Conservation (phyloP, 495 filamentous ascomycete genomes). For the Xylaria grammica region DNA sequence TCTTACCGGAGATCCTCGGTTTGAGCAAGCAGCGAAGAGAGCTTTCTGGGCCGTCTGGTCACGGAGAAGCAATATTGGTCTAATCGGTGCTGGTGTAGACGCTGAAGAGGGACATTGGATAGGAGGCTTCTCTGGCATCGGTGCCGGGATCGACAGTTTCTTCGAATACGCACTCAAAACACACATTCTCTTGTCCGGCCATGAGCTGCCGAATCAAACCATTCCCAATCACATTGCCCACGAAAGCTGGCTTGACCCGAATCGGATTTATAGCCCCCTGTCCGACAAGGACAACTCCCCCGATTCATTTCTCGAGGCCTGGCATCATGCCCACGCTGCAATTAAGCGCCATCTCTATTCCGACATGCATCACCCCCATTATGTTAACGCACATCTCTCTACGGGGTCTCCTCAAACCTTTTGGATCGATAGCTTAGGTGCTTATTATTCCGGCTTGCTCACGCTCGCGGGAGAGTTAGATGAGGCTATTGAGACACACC, state of each 20-base stretch:
- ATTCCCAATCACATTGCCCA: conserved; percentile 33
- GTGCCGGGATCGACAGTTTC: conserved; percentile 95
- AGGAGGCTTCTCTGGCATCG: conserved; percentile 84
- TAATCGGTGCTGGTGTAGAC: conserved; percentile 93
- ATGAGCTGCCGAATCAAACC: conserved; percentile 58
- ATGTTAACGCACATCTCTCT: conserved; percentile 84
- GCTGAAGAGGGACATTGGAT: conserved; percentile 92
- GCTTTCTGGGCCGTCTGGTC: conserved; percentile 97
- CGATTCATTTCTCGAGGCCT: conserved; percentile 78
- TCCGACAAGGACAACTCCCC: conserved; percentile 70
- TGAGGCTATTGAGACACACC: conserved; percentile 85
- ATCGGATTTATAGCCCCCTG: conserved; percentile 62
- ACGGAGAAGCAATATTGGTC: conserved; percentile 78
- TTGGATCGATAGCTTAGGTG: conserved; percentile 95
- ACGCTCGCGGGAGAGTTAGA: conserved; percentile 85
- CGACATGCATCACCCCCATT: conserved; percentile 76
- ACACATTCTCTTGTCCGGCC: conserved; percentile 82
- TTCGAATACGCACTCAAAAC: conserved; percentile 98
- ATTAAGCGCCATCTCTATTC: conserved; percentile 89
- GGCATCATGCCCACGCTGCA: conserved; percentile 82
- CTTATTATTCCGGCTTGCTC: conserved; percentile 93
- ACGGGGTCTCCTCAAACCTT: conserved; percentile 80
- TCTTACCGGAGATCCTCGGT: conserved; percentile 82
- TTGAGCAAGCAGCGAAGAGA: conserved; percentile 85
- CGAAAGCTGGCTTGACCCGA: conserved; percentile 56